Percentiles rank a stretch among this genome's conserved stretches.
These are phyloP conservation scores for Phialocephala sp. DNA, from an alignment of 2,329 filamentous ascomycete species.

Conservation along the genomic window DNA sequence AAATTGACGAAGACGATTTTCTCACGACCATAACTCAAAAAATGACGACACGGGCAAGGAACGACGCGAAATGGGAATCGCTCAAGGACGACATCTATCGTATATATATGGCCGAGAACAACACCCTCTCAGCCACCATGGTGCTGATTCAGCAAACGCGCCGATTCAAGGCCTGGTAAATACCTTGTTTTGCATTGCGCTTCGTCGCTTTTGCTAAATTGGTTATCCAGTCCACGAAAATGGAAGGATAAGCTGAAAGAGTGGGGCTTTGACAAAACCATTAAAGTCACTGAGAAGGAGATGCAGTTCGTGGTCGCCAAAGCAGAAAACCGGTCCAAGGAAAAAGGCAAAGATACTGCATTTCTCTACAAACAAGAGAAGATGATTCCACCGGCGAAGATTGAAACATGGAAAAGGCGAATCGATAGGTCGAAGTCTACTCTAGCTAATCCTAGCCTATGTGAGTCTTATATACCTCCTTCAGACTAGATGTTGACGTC, in stretches of 20 bases:
- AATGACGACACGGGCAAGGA: not conserved
- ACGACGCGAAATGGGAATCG: conserved; percentile 9
- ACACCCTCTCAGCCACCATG: conserved; percentile 11
- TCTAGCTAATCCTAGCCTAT: too few relatives aligned
- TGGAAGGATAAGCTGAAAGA: conserved; percentile 13
- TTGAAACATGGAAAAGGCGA: not conserved
- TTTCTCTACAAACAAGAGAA: not conserved
- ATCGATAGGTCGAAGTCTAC: not conserved
- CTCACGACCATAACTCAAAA: not conserved
- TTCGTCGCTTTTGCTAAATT: not conserved
- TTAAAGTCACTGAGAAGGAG: conserved; percentile 3
- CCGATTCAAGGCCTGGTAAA: conserved; percentile 7
- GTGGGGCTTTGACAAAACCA: conserved; percentile 7
- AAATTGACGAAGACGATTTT: too few relatives aligned
- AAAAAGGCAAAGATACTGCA: conserved; percentile 9
- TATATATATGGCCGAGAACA: not conserved
- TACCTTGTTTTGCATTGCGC: not conserved
- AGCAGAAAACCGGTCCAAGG: not conserved
- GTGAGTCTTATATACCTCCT: too few relatives aligned
- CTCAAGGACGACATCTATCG: not conserved
- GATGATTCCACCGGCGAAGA: not conserved
- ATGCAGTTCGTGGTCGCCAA: conserved; percentile 8
- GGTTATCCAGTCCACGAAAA: conserved; percentile 9
- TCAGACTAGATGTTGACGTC: too few relatives aligned
- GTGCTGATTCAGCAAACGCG: conserved; percentile 2